phyloP scores from a whole-genome alignment of 2,329 filamentous ascomycete species.

The Alternaria gansuensis region DNA sequence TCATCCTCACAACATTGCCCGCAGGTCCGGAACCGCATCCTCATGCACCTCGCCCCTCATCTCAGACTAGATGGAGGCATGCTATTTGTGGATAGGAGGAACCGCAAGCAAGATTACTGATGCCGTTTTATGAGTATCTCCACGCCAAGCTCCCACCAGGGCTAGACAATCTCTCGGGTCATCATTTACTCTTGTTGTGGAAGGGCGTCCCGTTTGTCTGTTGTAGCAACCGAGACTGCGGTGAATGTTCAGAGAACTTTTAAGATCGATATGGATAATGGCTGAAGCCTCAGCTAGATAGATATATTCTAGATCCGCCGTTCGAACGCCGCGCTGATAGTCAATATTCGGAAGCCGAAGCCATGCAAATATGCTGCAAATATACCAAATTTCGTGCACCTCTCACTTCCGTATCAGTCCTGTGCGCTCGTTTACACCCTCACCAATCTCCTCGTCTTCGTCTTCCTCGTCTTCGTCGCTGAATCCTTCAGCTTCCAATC shows the following conservation, averaged over 20 bases:
- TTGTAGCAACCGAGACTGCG: not conserved
- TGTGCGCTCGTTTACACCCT: conserved; percentile 40
- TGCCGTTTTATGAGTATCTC: not conserved
- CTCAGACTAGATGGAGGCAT: not conserved
- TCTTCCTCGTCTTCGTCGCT: conserved; percentile 51
- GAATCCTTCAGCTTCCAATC: conserved; percentile 67
- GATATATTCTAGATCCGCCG: not conserved
- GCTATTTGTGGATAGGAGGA: conserved; percentile 6
- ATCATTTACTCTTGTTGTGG: not conserved
- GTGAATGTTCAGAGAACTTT: not conserved
- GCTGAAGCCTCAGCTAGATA: not conserved
- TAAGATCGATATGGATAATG: not conserved
- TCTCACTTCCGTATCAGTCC: conserved; percentile 43
- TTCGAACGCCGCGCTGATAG: conserved; percentile 28
- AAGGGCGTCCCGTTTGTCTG: not conserved
- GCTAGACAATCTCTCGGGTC: not conserved
- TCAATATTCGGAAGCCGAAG: conserved; percentile 9
- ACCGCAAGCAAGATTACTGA: not conserved
- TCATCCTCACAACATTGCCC: not conserved
- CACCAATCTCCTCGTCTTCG: conserved; percentile 37
- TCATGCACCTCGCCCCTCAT: not conserved
- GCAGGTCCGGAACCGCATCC: not conserved
- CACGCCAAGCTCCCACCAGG: not conserved
- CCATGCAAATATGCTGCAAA: conserved; percentile 19
- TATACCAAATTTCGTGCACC: not conserved